Evolutionary conservation across 495 filamentous ascomycete genomes (phyloP), one percentile per base, ranked within the genome.

Genomic region (Chaetomium cochliodes): DNA sequence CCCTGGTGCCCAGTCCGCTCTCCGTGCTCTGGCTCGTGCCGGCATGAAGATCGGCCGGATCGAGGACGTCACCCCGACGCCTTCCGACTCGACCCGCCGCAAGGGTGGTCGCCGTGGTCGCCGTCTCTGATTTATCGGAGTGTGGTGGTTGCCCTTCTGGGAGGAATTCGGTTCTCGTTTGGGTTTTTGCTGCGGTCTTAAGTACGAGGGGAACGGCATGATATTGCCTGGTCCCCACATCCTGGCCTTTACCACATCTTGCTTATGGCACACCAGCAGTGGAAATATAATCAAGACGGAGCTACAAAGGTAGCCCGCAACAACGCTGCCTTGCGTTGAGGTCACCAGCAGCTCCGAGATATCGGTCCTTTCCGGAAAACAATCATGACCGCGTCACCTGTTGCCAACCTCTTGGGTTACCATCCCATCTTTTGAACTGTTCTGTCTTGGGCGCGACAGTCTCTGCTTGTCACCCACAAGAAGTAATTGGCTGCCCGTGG

Each of bases 31-130:
- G 57, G 94, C 94, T 73, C 94, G 94, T 85, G 89, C 93, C 69
- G 96, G 94, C 76, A 99, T 99, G 94, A 92, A 93, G 84, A 99
- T 99, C 77, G 94, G 94, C 75, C 88, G 94, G 73, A 99, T 99
- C 74, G 94, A 99, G 88, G 94, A 99, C 80, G 94, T 99, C 65
- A 99, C 94, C 70, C 94, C 94, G 67, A 98, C 94, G 42, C 94
- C 94, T 69, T 98, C 94, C 78, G 94, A 99, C 83, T 93, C 90
- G 79, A 99, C 94, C 71, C 91, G 94, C 80, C 90, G 93, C 80
- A 99, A 99, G 89, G 94, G 94, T 83, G 94, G 94, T 96, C 91
- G 94, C 81, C 93, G 94, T 90, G 94, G 94, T 97, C 94, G 94
- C 82, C 93, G 94, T 93, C 88, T 99, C 79, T 98, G 84, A 88